phyloP scores from a whole-genome alignment of 495 filamentous ascomycete genomes.

The Aspergillus indologenus region DNA sequence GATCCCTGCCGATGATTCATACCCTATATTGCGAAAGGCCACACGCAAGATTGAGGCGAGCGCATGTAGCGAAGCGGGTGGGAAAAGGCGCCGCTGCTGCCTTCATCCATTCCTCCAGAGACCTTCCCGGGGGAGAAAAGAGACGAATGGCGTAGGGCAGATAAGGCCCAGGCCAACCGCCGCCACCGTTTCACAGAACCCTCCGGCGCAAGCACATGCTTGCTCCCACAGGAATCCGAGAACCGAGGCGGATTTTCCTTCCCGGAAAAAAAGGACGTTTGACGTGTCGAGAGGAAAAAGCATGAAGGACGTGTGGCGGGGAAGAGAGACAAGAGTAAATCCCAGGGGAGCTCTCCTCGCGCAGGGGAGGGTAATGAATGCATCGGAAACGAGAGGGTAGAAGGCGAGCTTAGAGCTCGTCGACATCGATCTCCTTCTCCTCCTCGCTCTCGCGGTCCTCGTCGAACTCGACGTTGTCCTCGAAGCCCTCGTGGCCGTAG shows the following conservation, averaged over 20 bases:
- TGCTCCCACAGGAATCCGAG: conserved; percentile 1
- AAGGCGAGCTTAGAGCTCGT: conserved; percentile 51
- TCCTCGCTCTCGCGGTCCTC: conserved; percentile 56
- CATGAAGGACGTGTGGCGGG: conserved; percentile 6
- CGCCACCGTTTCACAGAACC: background rate
- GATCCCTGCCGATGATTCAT: conserved; percentile 28
- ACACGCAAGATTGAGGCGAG: conserved; percentile 13
- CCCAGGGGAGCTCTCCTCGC: conserved; percentile 30
- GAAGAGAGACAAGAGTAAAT: conserved; percentile 28
- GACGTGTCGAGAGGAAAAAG: conserved; percentile 1
- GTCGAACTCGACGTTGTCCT: conserved; percentile 61
- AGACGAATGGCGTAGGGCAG: background rate
- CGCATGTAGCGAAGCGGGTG: conserved; percentile 14
- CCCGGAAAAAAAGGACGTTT: conserved; percentile 4
- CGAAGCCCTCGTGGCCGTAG: conserved; percentile 63
- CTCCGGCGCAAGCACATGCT: background rate
- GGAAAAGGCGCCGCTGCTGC: conserved; percentile 9
- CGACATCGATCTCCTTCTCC: conserved; percentile 59
- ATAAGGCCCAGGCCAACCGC: background rate
- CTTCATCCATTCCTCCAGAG: conserved; percentile 14
- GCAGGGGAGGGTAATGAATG: conserved; percentile 37
- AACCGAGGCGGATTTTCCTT: background rate
- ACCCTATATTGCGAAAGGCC: conserved; percentile 18
- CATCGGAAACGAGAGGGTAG: conserved; percentile 21
- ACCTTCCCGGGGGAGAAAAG: background rate